Conservation (phyloP, 306 rosid genomes). For the Vigna mungo region DNA sequence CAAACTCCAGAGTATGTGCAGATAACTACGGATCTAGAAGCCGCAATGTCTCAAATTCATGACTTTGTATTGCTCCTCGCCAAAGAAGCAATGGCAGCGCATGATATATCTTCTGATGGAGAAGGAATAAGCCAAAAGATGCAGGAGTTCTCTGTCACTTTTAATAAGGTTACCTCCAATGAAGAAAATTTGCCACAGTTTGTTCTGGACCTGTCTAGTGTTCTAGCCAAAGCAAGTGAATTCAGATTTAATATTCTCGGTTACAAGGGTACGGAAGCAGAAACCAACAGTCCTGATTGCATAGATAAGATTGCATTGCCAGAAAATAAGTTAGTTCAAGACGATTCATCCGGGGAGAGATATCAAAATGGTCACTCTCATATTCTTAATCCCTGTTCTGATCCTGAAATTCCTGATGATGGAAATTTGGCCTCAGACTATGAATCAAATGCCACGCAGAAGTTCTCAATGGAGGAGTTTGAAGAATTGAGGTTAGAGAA, state of each 20-base stretch:
- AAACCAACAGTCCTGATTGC: constrained; percentile 90
- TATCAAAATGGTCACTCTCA: constrained; percentile 70
- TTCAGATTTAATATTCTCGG: constrained; percentile 84
- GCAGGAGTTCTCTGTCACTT: constrained; percentile 77
- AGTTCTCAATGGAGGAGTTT: constrained; percentile 67
- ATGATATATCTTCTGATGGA: constrained; percentile 64
- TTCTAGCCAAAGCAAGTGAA: constrained; percentile 75
- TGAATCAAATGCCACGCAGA: constrained; percentile 62
- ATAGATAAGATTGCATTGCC: constrained; percentile 96
- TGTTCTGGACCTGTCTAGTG: constrained; percentile 77
- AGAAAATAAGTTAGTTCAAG: constrained; percentile 75
- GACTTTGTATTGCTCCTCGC: constrained; percentile 73
- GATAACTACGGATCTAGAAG: constrained; percentile 65
- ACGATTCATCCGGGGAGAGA: constrained; percentile 60
- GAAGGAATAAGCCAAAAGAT: constrained; percentile 66
- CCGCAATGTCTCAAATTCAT: constrained; percentile 83
- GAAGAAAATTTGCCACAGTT: constrained; percentile 73
- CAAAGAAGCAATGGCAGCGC: constrained; percentile 75
- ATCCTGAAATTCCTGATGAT: constrained; percentile 89
- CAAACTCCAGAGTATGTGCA: constrained; percentile 50
- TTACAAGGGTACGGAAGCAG: constrained; percentile 72
- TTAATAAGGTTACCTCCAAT: constrained; percentile 54
- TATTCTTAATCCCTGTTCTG: constrained; percentile 65
- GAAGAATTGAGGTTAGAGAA: constrained; percentile 77
- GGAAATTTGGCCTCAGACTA: constrained; percentile 72